Evolutionary conservation across 352 stramenopile species (phyloP).

Genomic region (Phytophthora pistaciae): DNA sequence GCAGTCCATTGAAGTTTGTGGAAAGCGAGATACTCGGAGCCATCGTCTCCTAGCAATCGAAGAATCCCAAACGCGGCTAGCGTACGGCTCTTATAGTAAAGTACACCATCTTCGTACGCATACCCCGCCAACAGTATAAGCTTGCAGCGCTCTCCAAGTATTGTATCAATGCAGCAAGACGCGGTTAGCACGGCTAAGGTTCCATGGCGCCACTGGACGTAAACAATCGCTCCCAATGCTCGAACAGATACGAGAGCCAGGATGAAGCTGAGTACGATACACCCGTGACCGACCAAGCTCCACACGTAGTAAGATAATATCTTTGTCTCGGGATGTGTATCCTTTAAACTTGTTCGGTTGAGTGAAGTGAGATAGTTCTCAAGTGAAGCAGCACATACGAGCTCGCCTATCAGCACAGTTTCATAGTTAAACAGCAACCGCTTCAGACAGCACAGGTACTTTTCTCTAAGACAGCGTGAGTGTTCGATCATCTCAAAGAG

Average conservation of each 20-base stretch:
- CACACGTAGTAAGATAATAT: conserved; percentile 30
- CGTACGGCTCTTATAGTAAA: conserved; percentile 20
- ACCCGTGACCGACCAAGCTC: conserved; percentile 25
- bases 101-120: conserved; percentile 11
- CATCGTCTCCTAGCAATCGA: conserved; percentile 9
- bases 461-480: conserved; percentile 8
- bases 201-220: conserved; percentile 6
- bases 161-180: conserved; percentile 28
- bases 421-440: conserved; percentile 36
- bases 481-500: conserved; percentile 37
- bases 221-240: conserved; percentile 10
- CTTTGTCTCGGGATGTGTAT: not conserved
- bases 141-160: conserved; percentile 20
- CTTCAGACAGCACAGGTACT: conserved; percentile 11
- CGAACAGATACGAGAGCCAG: conserved; percentile 7
- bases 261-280: conserved; percentile 13
- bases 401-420: conserved; percentile 28
- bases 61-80: conserved; percentile 25
- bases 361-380: conserved; percentile 28
- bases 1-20: conserved; percentile 27
- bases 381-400: conserved; percentile 24
- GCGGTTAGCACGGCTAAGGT: conserved; percentile 12
- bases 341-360: conserved; percentile 15
- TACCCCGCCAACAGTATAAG: conserved; percentile 24
- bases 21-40: conserved; percentile 23